phyloP scores from a whole-genome alignment of 2,329 filamentous ascomycete species.

The Endoconidiophora laricicola region DNA sequence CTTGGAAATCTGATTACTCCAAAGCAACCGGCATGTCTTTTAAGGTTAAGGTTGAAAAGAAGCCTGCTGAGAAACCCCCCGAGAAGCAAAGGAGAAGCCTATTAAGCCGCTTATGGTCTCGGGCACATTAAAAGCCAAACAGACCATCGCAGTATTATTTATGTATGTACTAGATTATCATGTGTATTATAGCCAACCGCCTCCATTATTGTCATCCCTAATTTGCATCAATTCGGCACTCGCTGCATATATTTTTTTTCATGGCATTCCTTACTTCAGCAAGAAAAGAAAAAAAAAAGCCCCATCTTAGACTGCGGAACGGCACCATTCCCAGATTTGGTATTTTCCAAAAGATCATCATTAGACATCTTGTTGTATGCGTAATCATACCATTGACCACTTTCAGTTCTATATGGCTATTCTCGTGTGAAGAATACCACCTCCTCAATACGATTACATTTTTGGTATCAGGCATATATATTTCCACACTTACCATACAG shows the following conservation, averaged over 20 bases:
- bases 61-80: background rate
- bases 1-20: constrained; percentile 7
- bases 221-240: background rate
- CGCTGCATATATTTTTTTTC: background rate
- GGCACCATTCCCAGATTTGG: no score
- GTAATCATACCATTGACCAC: no score
- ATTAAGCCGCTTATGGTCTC: constrained; percentile 10
- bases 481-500: no score
- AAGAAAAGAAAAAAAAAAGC: no score
- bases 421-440: no score
- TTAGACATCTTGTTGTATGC: no score
- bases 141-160: background rate
- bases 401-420: no score
- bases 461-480: no score
- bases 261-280: no score
- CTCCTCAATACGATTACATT: no score
- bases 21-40: constrained; percentile 9
- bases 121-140: background rate
- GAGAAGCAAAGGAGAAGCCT: background rate
- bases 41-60: constrained; percentile 8
- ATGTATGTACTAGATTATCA: background rate
- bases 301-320: no score
- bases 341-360: no score
- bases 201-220: background rate
- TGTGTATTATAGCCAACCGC: background rate